phyloP scores from a whole-genome alignment of 768 basidiomycete genomes.

The Psilocybe azurescens region DNA sequence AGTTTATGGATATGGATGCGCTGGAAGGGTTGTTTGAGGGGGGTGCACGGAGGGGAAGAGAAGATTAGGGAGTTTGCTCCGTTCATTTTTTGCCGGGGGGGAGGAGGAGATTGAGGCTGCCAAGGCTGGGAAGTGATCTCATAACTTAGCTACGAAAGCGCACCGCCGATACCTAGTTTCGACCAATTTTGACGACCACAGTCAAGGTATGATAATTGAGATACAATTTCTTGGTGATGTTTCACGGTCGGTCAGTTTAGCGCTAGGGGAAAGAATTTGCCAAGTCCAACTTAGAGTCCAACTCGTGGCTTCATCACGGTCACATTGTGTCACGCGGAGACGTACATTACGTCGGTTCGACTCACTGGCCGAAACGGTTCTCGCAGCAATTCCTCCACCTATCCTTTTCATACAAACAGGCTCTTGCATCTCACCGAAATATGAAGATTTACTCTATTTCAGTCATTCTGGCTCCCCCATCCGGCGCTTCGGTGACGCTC shows the following conservation, averaged over 20 bases:
- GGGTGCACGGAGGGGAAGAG: constrained; percentile 24
- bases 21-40: constrained; percentile 41
- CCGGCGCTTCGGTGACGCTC: constrained; percentile 67
- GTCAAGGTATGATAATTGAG: too few species aligned
- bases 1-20: constrained; percentile 41
- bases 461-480: constrained; percentile 69
- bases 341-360: neutral
- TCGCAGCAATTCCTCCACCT: neutral
- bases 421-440: neutral
- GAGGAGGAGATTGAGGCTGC: neutral
- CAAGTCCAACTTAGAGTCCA: too few species aligned
- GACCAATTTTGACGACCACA: too few species aligned
- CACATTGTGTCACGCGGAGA: neutral
- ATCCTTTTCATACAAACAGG: neutral
- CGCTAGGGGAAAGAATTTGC: too few species aligned
- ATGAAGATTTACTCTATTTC: constrained; percentile 93
- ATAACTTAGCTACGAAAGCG: too few species aligned
- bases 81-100: neutral
- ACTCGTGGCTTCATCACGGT: neutral
- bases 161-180: neutral
- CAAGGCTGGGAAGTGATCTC: neutral
- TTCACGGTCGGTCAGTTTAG: too few species aligned
- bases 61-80: constrained; percentile 2
- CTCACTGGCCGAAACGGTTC: neutral
- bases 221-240: too few species aligned